Percentiles rank a stretch among this genome's conserved stretches.
phyloP scores from a whole-genome alignment of 108 stramenopile genomes.

The Chaetoceros muelleri region DNA sequence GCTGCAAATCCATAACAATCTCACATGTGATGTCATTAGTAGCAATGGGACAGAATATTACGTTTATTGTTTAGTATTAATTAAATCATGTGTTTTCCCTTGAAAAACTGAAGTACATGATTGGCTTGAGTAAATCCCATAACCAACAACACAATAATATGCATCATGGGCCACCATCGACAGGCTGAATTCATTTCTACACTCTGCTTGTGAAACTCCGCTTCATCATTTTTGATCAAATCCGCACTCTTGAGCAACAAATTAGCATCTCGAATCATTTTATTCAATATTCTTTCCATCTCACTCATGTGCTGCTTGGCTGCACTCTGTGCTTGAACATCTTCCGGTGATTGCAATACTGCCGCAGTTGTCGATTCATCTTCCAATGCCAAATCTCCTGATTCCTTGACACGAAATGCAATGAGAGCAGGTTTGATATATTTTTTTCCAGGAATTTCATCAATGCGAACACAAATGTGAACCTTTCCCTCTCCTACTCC shows the following conservation, averaged over 20 bases:
- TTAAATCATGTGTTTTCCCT: slow-evolving; percentile 66
- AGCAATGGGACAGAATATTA: too few relatives aligned
- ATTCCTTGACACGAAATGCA: background rate
- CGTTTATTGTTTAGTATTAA: too few relatives aligned
- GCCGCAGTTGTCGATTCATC: background rate
- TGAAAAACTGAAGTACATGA: slow-evolving; percentile 70
- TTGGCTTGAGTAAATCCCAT: slow-evolving; percentile 79
- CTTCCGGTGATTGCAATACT: too few relatives aligned
- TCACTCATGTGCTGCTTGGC: slow-evolving; percentile 16
- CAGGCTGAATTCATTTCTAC: slow-evolving; percentile 65
- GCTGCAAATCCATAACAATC: too few relatives aligned
- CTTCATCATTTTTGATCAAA: slow-evolving; percentile 29
- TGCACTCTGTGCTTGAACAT: slow-evolving; percentile 5
- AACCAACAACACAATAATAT: slow-evolving; percentile 54
- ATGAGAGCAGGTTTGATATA: background rate
- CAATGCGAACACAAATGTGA: background rate
- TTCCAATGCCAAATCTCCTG: background rate
- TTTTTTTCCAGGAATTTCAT: background rate
- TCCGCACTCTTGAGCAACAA: slow-evolving; percentile 23
- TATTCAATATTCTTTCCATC: slow-evolving; percentile 21
- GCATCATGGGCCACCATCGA: slow-evolving; percentile 79
- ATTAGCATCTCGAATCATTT: slow-evolving; percentile 16
- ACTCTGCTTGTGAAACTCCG: slow-evolving; percentile 56
- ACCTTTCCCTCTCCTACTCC: background rate
- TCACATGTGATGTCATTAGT: too few relatives aligned